phyloP scores from a whole-genome alignment of 768 basidiomycete species.

The Mycena venus region DNA sequence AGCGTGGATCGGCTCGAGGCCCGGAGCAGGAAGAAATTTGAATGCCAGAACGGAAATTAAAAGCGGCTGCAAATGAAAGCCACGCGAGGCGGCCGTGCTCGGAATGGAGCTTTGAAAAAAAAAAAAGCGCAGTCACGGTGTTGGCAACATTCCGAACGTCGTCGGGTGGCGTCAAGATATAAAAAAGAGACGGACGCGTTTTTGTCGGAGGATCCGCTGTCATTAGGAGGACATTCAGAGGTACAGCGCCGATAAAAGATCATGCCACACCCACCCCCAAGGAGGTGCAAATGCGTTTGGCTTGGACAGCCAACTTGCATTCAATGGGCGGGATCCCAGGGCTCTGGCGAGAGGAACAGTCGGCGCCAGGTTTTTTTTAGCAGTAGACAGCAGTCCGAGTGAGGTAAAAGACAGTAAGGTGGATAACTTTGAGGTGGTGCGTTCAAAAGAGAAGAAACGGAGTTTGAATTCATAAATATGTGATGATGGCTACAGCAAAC shows the following conservation, averaged over 20 bases:
- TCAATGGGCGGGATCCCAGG: background rate
- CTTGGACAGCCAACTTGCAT: background rate
- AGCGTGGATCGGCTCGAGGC: conserved; percentile 10
- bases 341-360: background rate
- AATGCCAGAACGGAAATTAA: conserved; percentile 29
- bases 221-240: background rate
- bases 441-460: background rate
- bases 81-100: conserved; percentile 22
- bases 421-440: background rate
- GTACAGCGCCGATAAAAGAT: background rate
- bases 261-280: background rate
- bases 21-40: conserved; percentile 4
- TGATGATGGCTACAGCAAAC: background rate
- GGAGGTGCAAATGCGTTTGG: background rate
- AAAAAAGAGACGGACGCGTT: background rate
- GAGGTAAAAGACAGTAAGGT: conserved; percentile 7
- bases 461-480: background rate
- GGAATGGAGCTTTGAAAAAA: background rate
- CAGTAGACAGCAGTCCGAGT: background rate
- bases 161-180: background rate
- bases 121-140: background rate
- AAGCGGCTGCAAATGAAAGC: conserved; percentile 17
- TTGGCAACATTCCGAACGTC: conserved; percentile 13
- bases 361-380: background rate
- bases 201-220: conserved; percentile 14